Base-by-base conservation (phyloP, 2,329 filamentous ascomycete genomes). In the Aspergillus luchuensis region DNA sequence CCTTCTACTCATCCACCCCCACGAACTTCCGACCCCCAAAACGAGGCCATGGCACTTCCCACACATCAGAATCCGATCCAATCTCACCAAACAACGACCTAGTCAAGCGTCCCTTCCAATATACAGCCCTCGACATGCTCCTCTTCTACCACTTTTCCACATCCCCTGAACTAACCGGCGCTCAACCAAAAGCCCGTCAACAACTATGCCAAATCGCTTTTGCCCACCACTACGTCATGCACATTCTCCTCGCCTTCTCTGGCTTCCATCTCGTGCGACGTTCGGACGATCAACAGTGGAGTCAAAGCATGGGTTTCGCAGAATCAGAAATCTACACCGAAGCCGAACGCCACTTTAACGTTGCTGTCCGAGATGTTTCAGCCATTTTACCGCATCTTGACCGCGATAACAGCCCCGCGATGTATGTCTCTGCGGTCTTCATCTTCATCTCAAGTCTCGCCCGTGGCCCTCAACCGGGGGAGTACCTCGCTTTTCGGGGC, bases 401-500 rank as follows among this genome's bases (percentile, higher is more conserved):
- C 21, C 21, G 28, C 3, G 19, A 43, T 0, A 65, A 62, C 8
- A 43, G 54, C 0, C 59, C 57, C 19, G 51, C 58, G 2, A 25
- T 66, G 11, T 66, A 62, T 33, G 50, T 43, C 0, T 56, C 51
- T 1, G 57, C 59, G 1, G 21, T 60, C 1, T 53, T 64, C 21
- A 60, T 64, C 10, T 66, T 66, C 33, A 11, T 64, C 21, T 59
- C 55, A 11, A 58, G 57, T 2, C 23, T 64, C 3, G 62, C 62
- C 0, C 56, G 49, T 21, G 62, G 63, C 1, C 63, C 62, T 0
- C 59, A 54, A 10, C 21, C 45, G 5, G 59, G 59, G 0, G 65
- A 66, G 25, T 66, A 61, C n/a, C 48, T 66, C n/a, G 65, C 48
- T 2, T 66, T 62, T n/a, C 57, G 63, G 0, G 49, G 60, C 13